phyloP scores from a whole-genome alignment of 2,329 filamentous ascomycete species.

The Penicillium aurantiogriseum region DNA sequence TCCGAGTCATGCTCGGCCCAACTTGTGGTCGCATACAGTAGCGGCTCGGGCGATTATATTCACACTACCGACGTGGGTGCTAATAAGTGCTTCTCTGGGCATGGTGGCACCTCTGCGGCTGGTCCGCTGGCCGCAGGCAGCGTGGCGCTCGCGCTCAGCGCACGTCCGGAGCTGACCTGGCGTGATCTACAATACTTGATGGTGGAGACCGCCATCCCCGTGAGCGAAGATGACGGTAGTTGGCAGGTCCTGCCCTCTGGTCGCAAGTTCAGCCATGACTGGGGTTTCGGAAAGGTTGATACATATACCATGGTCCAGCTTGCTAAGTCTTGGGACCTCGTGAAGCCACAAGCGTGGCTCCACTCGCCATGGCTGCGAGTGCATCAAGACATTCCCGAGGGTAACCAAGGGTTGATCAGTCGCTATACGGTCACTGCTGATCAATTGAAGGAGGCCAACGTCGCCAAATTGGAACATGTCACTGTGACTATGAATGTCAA shows the following conservation, averaged over 20 bases:
- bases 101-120: slow-evolving; percentile 93
- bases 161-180: slow-evolving; percentile 86
- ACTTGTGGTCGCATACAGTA: slow-evolving; percentile 94
- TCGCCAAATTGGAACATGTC: slow-evolving; percentile 87
- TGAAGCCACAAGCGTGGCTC: slow-evolving; percentile 95
- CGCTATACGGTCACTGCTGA: slow-evolving; percentile 78
- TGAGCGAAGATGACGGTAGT: slow-evolving; percentile 70
- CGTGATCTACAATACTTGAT: slow-evolving; percentile 91
- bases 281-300: slow-evolving; percentile 94
- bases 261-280: slow-evolving; percentile 88
- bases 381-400: slow-evolving; percentile 80
- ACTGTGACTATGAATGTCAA: slow-evolving; percentile 96
- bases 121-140: slow-evolving; percentile 90
- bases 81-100: slow-evolving; percentile 73
- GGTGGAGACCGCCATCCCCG: slow-evolving; percentile 76
- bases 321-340: slow-evolving; percentile 79
- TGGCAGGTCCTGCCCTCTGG: slow-evolving; percentile 82
- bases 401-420: slow-evolving; percentile 72
- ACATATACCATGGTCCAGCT: slow-evolving; percentile 79
- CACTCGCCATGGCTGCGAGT: slow-evolving; percentile 93
- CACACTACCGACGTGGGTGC: slow-evolving; percentile 93
- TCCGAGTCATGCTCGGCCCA: slow-evolving; percentile 95
- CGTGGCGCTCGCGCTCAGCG: slow-evolving; percentile 80
- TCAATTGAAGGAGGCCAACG: slow-evolving; percentile 77
- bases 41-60: slow-evolving; percentile 82